phyloP scores from a whole-genome alignment of 495 filamentous ascomycete species.

The Penicillium bovifimosum region DNA sequence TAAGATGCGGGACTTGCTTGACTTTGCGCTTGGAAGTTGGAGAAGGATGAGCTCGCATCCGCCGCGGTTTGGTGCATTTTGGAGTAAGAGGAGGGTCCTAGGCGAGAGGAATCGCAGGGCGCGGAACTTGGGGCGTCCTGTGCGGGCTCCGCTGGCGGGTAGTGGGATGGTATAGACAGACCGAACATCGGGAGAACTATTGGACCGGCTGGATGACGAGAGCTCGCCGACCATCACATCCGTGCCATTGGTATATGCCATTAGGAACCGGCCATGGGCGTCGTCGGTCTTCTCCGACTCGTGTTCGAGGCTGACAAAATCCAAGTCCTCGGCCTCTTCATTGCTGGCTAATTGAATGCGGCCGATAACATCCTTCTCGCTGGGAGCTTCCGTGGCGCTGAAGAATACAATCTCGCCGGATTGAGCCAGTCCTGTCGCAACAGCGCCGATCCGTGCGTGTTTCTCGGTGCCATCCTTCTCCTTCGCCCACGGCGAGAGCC shows the following conservation, averaged over 20 bases:
- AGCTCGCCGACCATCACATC: slow-evolving; percentile 55
- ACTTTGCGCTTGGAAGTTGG: slow-evolving; percentile 28
- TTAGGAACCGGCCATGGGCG: slow-evolving; percentile 51
- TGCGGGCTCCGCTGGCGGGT: slow-evolving; percentile 41
- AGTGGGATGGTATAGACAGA: slow-evolving; percentile 57
- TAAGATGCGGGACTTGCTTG: slow-evolving; percentile 36
- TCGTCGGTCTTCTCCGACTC: slow-evolving; percentile 17
- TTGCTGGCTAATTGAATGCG: slow-evolving; percentile 55
- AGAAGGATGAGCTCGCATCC: slow-evolving; percentile 71
- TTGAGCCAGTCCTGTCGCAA: slow-evolving; percentile 67
- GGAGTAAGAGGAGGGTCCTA: slow-evolving; percentile 42
- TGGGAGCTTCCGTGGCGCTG: slow-evolving; percentile 51
- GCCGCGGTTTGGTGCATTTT: slow-evolving; percentile 48
- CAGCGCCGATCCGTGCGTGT: slow-evolving; percentile 57
- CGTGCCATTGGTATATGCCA: slow-evolving; percentile 76
- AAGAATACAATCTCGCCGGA: slow-evolving; percentile 77
- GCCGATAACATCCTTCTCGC: slow-evolving; percentile 56
- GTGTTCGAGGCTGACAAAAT: slow-evolving; percentile 55
- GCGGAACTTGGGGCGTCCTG: slow-evolving; percentile 48
- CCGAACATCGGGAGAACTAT: slow-evolving; percentile 49
- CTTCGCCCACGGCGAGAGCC: slow-evolving; percentile 58
- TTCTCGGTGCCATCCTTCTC: slow-evolving; percentile 24
- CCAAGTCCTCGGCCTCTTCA: slow-evolving; percentile 77
- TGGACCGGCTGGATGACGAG: slow-evolving; percentile 34
- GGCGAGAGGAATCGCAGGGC: slow-evolving; percentile 70